A percentile compares a stretch with the other conserved stretches of the same genome.
Evolutionary conservation across 306 rosid species (phyloP).

Genomic region (Fragaria ananassa): DNA sequence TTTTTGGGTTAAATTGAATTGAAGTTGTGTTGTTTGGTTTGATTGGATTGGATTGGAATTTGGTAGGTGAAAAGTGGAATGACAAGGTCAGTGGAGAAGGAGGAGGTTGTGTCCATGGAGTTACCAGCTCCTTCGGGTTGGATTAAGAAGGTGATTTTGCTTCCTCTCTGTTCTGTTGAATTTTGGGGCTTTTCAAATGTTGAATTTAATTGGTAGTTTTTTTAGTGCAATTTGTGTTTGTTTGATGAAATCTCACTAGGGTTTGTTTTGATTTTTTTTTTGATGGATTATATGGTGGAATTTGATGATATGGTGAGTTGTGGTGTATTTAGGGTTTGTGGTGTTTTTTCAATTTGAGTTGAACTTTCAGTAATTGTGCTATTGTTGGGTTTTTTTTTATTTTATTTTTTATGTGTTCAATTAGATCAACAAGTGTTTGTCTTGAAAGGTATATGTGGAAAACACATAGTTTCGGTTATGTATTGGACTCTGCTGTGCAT

Average conservation of each 20-base stretch:
- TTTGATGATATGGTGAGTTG: conserved; percentile 25
- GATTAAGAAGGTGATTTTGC: conserved; percentile 65
- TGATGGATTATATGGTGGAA: conserved; percentile 22
- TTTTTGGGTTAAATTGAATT: not conserved
- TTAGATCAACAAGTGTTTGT: not conserved
- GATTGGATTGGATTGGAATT: conserved; percentile 22
- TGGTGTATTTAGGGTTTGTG: conserved; percentile 42
- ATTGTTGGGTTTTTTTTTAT: conserved; percentile 20
- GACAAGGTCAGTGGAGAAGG: conserved; percentile 79
- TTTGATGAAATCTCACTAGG: conserved; percentile 20
- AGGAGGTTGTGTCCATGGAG: conserved; percentile 75
- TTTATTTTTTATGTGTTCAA: not conserved
- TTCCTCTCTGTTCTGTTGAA: not conserved
- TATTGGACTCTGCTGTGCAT: not conserved
- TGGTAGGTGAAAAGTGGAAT: conserved; percentile 53
- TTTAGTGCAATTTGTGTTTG: conserved; percentile 13
- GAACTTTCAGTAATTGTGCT: conserved; percentile 28
- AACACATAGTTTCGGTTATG: not conserved
- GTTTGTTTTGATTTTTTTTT: conserved; percentile 18
- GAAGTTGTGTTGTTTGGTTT: too few species aligned
- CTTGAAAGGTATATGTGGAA: conserved; percentile 11
- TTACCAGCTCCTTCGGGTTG: conserved; percentile 97
- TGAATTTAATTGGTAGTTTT: conserved; percentile 17
- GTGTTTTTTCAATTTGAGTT: conserved; percentile 14
- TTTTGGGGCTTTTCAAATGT: not conserved